A percentile compares a stretch with the other conserved stretches of the same genome.
These are phyloP conservation scores for Polygonum maritimum DNA, from an alignment of 148 eudicot genomes.

Conservation along the genomic window DNA sequence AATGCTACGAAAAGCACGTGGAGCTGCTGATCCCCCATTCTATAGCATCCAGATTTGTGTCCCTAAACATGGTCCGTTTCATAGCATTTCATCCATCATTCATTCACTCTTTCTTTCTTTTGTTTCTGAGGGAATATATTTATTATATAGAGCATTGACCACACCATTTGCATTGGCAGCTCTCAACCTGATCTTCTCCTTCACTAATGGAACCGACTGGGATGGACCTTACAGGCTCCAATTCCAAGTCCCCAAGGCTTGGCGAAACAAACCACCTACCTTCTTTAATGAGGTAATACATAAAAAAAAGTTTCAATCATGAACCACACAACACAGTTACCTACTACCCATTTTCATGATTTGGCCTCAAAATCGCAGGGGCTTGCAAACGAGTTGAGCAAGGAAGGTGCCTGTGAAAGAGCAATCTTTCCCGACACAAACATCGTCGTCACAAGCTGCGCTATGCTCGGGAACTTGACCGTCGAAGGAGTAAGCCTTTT, in stretches of 20 bases:
- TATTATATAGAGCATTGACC: neutral
- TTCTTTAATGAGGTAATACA: conserved; percentile 59
- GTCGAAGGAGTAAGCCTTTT: conserved; percentile 66
- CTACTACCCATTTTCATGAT: neutral
- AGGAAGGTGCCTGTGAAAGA: conserved; percentile 79
- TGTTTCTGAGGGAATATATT: neutral
- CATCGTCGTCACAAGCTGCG: conserved; percentile 56
- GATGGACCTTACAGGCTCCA: conserved; percentile 90
- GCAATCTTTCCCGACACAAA: conserved; percentile 82
- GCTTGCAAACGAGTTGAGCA: conserved; percentile 72
- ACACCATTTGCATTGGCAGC: conserved; percentile 32
- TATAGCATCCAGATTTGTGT: conserved; percentile 78
- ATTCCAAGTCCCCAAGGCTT: conserved; percentile 71
- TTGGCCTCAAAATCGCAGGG: conserved; percentile 31
- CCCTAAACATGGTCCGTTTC: conserved; percentile 74
- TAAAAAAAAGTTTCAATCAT: too few species aligned
- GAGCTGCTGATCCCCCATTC: conserved; percentile 72
- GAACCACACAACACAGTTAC: neutral
- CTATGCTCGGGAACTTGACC: conserved; percentile 51
- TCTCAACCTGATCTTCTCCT: conserved; percentile 70
- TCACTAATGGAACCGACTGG: conserved; percentile 86
- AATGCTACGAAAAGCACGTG: conserved; percentile 66
- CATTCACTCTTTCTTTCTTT: neutral
- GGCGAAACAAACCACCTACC: conserved; percentile 46
- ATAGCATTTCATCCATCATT: neutral